Conservation (phyloP, 192 early-diverging fungal genomes). For the Phlyctochytrium bullatum region DNA sequence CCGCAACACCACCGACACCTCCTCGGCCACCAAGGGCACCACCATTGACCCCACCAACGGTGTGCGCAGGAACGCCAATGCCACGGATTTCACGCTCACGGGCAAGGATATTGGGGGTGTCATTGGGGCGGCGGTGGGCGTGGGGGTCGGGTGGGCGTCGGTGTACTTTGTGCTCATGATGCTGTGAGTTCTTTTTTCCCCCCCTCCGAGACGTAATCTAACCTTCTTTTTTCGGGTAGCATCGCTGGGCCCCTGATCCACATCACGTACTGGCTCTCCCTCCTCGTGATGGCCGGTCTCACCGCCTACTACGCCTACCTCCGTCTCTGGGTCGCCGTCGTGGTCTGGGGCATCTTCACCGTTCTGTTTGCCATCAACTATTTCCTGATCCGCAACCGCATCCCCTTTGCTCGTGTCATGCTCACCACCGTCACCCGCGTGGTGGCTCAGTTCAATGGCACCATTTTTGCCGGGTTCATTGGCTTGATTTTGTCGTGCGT, state of each 20-base stretch:
- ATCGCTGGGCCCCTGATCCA: slow-evolving; percentile 50
- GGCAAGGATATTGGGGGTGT: slow-evolving; percentile 28
- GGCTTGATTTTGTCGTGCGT: slow-evolving; percentile 69
- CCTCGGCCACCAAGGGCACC: background rate
- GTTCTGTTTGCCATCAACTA: slow-evolving; percentile 35
- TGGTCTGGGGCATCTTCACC: slow-evolving; percentile 44
- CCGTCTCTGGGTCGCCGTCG: slow-evolving; percentile 18
- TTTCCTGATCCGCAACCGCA: slow-evolving; percentile 42
- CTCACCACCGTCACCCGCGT: slow-evolving; percentile 78
- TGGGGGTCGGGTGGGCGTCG: background rate
- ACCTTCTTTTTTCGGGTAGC: too few species aligned
- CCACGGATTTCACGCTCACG: slow-evolving; percentile 31
- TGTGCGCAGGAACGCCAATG: slow-evolving; percentile 2
- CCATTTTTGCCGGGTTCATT: slow-evolving; percentile 70
- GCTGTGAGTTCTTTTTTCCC: slow-evolving; percentile 1
- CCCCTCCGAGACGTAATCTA: too few species aligned
- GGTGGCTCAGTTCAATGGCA: slow-evolving; percentile 74
- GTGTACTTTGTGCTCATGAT: background rate
- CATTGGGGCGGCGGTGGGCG: slow-evolving; percentile 35
- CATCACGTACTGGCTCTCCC: slow-evolving; percentile 40
- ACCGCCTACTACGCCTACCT: slow-evolving; percentile 29
- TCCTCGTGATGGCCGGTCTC: slow-evolving; percentile 30
- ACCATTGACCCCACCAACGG: slow-evolving; percentile 7
- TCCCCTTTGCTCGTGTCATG: slow-evolving; percentile 57
- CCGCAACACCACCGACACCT: background rate